A percentile compares a stretch with the other conserved stretches of the same genome.
Conservation (phyloP, 768 basidiomycete species). For the Mycena olivaceomarginata region DNA sequence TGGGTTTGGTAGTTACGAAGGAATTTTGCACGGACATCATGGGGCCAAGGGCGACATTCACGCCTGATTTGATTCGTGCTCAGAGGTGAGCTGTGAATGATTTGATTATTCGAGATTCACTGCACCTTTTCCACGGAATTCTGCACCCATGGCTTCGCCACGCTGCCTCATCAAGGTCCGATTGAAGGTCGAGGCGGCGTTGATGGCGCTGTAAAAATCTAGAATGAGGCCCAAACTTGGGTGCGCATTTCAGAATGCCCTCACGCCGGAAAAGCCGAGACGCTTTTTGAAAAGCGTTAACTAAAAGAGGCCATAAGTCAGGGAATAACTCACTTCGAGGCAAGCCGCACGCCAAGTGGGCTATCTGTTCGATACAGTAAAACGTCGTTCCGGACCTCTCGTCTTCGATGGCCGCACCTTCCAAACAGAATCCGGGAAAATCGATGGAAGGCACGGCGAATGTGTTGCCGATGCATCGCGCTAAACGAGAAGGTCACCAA, state of each 20-base stretch:
- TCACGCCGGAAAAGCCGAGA: constrained; percentile 55
- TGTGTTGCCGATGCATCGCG: constrained; percentile 55
- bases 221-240: background rate
- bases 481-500: constrained; percentile 6
- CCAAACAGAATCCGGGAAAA: constrained; percentile 55
- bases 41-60: constrained; percentile 58
- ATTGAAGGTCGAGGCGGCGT: constrained; percentile 56
- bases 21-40: constrained; percentile 45
- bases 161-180: constrained; percentile 62
- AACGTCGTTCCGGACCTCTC: background rate
- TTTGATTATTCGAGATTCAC: no score
- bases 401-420: constrained; percentile 42
- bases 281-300: constrained; percentile 10
- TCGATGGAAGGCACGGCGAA: constrained; percentile 48
- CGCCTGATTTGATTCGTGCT: constrained; percentile 34
- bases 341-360: constrained; percentile 53
- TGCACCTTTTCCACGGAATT: constrained; percentile 64
- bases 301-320: background rate
- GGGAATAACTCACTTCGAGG: constrained; percentile 40
- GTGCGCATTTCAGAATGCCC: constrained; percentile 2
- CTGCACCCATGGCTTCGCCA: constrained; percentile 65
- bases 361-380: constrained; percentile 36
- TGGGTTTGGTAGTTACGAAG: background rate
- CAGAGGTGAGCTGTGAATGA: background rate
- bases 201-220: constrained; percentile 48